These are phyloP conservation scores for Kwoniella mangroviensis DNA, from an alignment of 768 basidiomycete species.

Conservation along the genomic window DNA sequence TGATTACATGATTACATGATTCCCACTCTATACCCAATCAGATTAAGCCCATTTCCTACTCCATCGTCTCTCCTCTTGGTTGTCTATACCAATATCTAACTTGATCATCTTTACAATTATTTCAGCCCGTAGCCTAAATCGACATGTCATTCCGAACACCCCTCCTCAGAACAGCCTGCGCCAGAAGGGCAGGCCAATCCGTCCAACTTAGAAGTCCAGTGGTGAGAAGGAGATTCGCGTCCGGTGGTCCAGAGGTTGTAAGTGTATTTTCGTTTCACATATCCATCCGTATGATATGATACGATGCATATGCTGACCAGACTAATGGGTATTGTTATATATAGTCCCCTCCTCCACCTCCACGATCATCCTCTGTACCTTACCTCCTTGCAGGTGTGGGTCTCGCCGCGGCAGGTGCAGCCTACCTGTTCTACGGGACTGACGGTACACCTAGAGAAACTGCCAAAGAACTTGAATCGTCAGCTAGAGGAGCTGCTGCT, in stretches of 20 bases:
- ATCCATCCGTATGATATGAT: not conserved
- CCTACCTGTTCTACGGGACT: conserved; percentile 67
- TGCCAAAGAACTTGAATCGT: conserved; percentile 67
- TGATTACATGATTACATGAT: too few relatives aligned
- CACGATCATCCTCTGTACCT: conserved; percentile 44
- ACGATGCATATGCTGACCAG: not conserved
- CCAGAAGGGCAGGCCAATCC: conserved; percentile 14
- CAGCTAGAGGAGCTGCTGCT: conserved; percentile 67
- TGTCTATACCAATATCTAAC: not conserved
- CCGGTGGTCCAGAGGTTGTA: conserved; percentile 42
- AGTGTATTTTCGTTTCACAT: conserved; percentile 10
- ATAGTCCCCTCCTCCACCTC: conserved; percentile 49
- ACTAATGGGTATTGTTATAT: too few relatives aligned
- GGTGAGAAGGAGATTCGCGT: conserved; percentile 40
- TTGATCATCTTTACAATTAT: too few relatives aligned
- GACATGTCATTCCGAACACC: conserved; percentile 26
- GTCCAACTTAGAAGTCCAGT: conserved; percentile 27
- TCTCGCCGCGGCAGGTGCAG: conserved; percentile 66
- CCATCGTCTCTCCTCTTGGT: too few relatives aligned
- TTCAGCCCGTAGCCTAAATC: too few relatives aligned
- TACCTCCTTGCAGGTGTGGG: conserved; percentile 69
- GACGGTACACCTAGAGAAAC: conserved; percentile 64
- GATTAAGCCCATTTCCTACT: too few relatives aligned
- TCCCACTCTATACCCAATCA: too few relatives aligned
- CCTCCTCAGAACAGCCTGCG: conserved; percentile 18